Conservation (phyloP, 768 basidiomycete species). For the Fomitopsis pulvina region DNA sequence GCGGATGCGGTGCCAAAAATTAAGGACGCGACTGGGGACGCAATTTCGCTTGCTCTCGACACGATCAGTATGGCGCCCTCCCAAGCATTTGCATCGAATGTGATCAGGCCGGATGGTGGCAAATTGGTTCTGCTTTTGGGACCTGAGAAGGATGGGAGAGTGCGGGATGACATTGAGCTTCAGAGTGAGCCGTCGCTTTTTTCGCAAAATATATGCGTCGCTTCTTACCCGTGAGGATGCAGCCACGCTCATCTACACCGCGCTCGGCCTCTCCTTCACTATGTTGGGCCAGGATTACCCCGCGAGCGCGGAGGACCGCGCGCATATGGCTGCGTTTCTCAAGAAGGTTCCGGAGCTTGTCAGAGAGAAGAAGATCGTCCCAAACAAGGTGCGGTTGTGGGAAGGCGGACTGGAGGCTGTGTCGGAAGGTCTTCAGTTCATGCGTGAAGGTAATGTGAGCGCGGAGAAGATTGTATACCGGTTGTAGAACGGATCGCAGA, state of each 20-base stretch:
- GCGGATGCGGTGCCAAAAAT: conserved; percentile 21
- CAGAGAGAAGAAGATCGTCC: conserved; percentile 12
- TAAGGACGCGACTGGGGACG: conserved; percentile 14
- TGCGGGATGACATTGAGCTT: conserved; percentile 3
- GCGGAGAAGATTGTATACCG: conserved; percentile 20
- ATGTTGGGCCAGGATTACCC: conserved; percentile 5
- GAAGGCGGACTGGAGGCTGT: conserved; percentile 14
- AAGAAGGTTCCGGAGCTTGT: conserved; percentile 12
- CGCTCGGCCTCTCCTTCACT: conserved; percentile 5
- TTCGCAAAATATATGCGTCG: background rate
- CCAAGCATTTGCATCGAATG: conserved; percentile 4
- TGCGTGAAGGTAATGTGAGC: conserved; percentile 22
- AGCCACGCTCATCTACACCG: conserved; percentile 9
- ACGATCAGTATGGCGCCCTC: conserved; percentile 9
- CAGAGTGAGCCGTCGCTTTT: conserved; percentile 1
- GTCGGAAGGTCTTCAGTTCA: conserved; percentile 15
- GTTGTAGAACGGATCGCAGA: conserved; percentile 1
- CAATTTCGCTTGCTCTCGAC: conserved; percentile 15
- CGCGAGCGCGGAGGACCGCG: conserved; percentile 5
- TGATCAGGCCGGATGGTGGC: conserved; percentile 6
- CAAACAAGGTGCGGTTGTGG: conserved; percentile 13
- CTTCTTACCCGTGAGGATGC: background rate
- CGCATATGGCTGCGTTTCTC: conserved; percentile 10
- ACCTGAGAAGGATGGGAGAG: background rate
- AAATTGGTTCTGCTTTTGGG: conserved; percentile 4